Evolutionary conservation across 257 asterid species (phyloP).

Genomic region (Prunella vulgaris): DNA sequence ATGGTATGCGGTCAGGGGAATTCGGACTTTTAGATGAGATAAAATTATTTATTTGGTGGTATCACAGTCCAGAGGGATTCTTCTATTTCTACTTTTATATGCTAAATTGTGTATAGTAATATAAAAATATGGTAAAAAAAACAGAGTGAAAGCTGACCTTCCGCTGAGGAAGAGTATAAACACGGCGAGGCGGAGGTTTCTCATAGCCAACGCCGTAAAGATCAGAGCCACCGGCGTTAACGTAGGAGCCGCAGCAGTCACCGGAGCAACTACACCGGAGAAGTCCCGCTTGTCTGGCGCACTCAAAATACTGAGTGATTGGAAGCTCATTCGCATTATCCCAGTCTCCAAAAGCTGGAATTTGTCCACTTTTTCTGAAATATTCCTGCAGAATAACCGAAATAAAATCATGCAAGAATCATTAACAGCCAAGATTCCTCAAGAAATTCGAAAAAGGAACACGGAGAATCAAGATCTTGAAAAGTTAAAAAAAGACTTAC

Average conservation of each 20-base stretch:
- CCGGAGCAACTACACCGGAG: constrained; percentile 41
- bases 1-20: no score
- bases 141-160: constrained; percentile 35
- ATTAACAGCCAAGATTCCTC: neutral
- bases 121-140: neutral
- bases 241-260: constrained; percentile 18
- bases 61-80: no score
- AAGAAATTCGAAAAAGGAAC: neutral
- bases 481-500: constrained; percentile 20
- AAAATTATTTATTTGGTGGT: no score
- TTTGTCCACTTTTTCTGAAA: constrained; percentile 54
- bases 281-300: constrained; percentile 77
- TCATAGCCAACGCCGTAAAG: constrained; percentile 30
- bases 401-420: neutral
- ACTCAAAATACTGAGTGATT: constrained; percentile 68
- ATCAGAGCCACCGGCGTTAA: constrained; percentile 17
- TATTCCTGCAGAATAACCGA: constrained; percentile 22
- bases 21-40: no score
- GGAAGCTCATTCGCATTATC: constrained; percentile 63
- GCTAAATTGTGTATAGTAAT: no score
- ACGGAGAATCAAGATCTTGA: constrained; percentile 20
- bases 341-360: constrained; percentile 82
- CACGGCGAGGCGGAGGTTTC: constrained; percentile 35
- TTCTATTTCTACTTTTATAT: no score
- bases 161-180: constrained; percentile 30